Evolutionary conservation across 202 grass and related monocot genomes (phyloP).

Genomic region (Brachypodium distachyon): DNA sequence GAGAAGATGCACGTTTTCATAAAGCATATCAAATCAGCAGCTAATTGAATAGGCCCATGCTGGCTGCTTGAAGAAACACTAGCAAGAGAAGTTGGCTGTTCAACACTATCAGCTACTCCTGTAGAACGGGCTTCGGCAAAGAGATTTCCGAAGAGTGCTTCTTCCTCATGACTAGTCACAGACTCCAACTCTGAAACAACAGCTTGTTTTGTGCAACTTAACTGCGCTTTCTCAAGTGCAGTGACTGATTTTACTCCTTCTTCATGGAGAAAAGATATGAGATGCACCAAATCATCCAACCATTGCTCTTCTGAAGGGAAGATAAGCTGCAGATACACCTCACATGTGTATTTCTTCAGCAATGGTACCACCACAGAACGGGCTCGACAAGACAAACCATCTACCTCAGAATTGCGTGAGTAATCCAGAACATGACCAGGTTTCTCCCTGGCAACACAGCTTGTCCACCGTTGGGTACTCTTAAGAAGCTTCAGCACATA

Average conservation of each 20-base stretch:
- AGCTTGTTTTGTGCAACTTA: slow-evolving; percentile 50
- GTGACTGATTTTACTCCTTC: slow-evolving; percentile 62
- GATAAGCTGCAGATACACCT: slow-evolving; percentile 57
- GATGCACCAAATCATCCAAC: slow-evolving; percentile 80
- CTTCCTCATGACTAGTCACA: slow-evolving; percentile 78
- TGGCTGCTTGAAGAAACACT: slow-evolving; percentile 32
- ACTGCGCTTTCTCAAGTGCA: slow-evolving; percentile 48
- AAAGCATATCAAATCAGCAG: slow-evolving; percentile 76
- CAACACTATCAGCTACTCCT: slow-evolving; percentile 49
- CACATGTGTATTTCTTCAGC: slow-evolving; percentile 53
- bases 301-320: slow-evolving; percentile 75
- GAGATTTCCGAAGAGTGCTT: slow-evolving; percentile 89
- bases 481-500: slow-evolving; percentile 62
- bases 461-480: slow-evolving; percentile 49
- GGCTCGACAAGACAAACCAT: slow-evolving; percentile 56
- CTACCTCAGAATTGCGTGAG: slow-evolving; percentile 24
- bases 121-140: slow-evolving; percentile 74
- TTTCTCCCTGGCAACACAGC: slow-evolving; percentile 39
- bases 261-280: slow-evolving; percentile 66
- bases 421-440: slow-evolving; percentile 25
- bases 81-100: slow-evolving; percentile 48
- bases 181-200: slow-evolving; percentile 64
- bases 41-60: slow-evolving; percentile 54
- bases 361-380: slow-evolving; percentile 48
- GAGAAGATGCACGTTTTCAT: slow-evolving; percentile 64